Conservation (phyloP, 768 basidiomycete species). For the Boletus huronensis region DNA sequence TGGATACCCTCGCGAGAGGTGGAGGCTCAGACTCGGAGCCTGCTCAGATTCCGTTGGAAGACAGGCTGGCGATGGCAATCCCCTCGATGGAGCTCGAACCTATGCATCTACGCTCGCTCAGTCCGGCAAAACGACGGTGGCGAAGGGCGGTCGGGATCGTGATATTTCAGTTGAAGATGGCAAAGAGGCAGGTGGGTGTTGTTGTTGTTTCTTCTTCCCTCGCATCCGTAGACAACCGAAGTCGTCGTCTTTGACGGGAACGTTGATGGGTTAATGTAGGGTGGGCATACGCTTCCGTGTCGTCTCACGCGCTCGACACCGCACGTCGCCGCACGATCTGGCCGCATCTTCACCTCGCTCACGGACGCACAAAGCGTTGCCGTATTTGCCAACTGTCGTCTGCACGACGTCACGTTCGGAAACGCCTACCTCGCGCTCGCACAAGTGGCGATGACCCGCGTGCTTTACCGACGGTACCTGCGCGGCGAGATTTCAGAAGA, state of each 20-base stretch:
- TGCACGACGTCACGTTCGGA: conserved; percentile 47
- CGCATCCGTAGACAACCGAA: background rate
- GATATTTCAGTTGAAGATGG: conserved; percentile 33
- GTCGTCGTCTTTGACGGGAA: background rate
- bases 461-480: conserved; percentile 45
- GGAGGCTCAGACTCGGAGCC: background rate
- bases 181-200: conserved; percentile 35
- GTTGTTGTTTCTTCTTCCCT: background rate
- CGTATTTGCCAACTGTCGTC: conserved; percentile 40
- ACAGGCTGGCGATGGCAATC: conserved; percentile 40
- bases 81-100: conserved; percentile 40
- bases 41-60: conserved; percentile 28
- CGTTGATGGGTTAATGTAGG: conserved; percentile 32
- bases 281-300: conserved; percentile 55
- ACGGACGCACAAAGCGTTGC: conserved; percentile 28
- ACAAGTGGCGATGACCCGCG: conserved; percentile 50
- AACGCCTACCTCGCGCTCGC: conserved; percentile 46
- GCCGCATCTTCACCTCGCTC: conserved; percentile 21
- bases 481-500: conserved; percentile 45
- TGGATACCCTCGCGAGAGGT: conserved; percentile 37
- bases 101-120: conserved; percentile 25
- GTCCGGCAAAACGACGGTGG: conserved; percentile 42
- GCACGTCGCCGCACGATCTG: conserved; percentile 37
- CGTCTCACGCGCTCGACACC: conserved; percentile 35
- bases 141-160: conserved; percentile 39